These are phyloP conservation scores for Candida hungchunana DNA, from an alignment of 805 yeast genomes.

Conservation along the genomic window DNA sequence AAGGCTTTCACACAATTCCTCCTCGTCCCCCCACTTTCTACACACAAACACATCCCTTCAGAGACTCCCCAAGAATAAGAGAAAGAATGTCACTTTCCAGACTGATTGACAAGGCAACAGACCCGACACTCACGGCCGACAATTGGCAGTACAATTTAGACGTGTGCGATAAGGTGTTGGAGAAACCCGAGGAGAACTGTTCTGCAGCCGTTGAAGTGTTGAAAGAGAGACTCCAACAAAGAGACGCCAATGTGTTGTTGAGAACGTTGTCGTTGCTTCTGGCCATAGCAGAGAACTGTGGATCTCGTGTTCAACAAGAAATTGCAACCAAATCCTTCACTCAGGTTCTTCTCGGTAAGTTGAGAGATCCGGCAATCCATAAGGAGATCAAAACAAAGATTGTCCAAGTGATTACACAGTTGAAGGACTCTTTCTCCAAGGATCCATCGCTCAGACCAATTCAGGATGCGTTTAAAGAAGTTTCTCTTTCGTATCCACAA, in stretches of 20 bases:
- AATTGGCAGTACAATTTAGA: slow-evolving; percentile 64
- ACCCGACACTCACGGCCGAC: slow-evolving; percentile 56
- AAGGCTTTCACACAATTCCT: no score
- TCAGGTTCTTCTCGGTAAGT: slow-evolving; percentile 41
- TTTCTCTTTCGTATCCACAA: slow-evolving; percentile 40
- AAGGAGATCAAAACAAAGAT: slow-evolving; percentile 59
- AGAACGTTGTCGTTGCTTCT: slow-evolving; percentile 51
- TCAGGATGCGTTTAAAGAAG: slow-evolving; percentile 52
- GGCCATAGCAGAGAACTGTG: slow-evolving; percentile 74
- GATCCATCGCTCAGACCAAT: slow-evolving; percentile 79
- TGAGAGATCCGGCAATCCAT: slow-evolving; percentile 56
- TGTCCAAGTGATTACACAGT: slow-evolving; percentile 63
- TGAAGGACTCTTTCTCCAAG: slow-evolving; percentile 55
- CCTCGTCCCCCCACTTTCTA: no score
- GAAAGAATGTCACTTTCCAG: slow-evolving; percentile 8
- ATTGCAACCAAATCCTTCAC: slow-evolving; percentile 57
- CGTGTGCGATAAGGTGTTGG: slow-evolving; percentile 62
- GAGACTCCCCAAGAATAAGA: no score
- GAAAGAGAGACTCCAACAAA: slow-evolving; percentile 40
- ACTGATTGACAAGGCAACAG: slow-evolving; percentile 49
- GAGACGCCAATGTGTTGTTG: slow-evolving; percentile 63
- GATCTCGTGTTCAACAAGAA: slow-evolving; percentile 59
- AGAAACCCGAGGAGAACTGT: slow-evolving; percentile 47
- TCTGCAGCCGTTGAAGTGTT: slow-evolving; percentile 41
- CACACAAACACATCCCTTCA: no score